A percentile compares a stretch with the other conserved stretches of the same genome.
These are phyloP conservation scores for Schrenkiella parvula DNA, from an alignment of 345 rosid species.

Conservation along the genomic window DNA sequence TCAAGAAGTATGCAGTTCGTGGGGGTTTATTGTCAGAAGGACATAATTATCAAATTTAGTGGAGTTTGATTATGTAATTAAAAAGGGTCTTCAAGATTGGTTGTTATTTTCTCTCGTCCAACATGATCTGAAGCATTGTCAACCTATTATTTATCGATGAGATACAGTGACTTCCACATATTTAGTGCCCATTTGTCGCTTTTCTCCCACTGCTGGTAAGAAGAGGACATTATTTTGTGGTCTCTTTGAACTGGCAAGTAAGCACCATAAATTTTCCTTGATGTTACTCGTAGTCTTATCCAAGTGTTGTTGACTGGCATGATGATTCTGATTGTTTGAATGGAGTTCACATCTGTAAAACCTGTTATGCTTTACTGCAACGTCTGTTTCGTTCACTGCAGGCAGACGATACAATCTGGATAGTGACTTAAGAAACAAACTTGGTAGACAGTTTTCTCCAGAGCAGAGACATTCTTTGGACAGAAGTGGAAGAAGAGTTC, in stretches of 20 bases:
- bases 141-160: constrained; percentile 36
- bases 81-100: constrained; percentile 41
- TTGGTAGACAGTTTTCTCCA: constrained; percentile 72
- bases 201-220: constrained; percentile 42
- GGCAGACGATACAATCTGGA: constrained; percentile 57
- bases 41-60: constrained; percentile 17
- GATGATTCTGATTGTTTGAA: constrained; percentile 31
- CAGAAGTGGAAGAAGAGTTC: constrained; percentile 45
- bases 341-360: constrained; percentile 10
- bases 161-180: constrained; percentile 33
- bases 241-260: constrained; percentile 53
- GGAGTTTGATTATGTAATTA: constrained; percentile 31
- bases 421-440: constrained; percentile 77
- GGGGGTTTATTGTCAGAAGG: constrained; percentile 33
- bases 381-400: constrained; percentile 36
- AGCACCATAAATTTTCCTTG: constrained; percentile 46
- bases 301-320: constrained; percentile 15
- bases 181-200: constrained; percentile 29
- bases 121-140: constrained; percentile 38
- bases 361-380: constrained; percentile 30
- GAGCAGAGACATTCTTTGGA: constrained; percentile 50
- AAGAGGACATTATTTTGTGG: constrained; percentile 44
- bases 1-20: constrained; percentile 31
- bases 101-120: constrained; percentile 43
- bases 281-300: constrained; percentile 44